Evolutionary conservation across 805 yeast species (phyloP).

Genomic region (Peterozyma xylosa): DNA sequence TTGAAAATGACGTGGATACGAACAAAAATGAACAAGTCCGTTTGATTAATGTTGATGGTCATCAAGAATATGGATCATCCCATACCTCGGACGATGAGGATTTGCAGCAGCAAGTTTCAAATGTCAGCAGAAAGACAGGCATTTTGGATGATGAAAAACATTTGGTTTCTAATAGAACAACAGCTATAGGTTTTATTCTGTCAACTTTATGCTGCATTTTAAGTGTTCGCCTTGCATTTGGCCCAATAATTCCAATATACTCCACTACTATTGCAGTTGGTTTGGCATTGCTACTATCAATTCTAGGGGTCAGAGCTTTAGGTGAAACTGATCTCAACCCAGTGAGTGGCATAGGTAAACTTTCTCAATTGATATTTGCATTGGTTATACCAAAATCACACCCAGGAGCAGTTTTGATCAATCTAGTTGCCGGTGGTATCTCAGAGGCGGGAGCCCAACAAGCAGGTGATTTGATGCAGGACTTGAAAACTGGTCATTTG

Average conservation of each 20-base stretch:
- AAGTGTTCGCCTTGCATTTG: conserved; percentile 63
- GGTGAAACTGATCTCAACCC: conserved; percentile 98
- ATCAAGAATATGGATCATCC: background rate
- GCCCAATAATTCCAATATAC: conserved; percentile 60
- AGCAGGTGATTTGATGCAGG: conserved; percentile 98
- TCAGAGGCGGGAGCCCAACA: conserved; percentile 99
- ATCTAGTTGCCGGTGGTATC: conserved; percentile 90
- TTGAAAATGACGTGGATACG: background rate
- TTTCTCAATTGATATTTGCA: conserved; percentile 86
- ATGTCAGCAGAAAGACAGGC: conserved; percentile 13
- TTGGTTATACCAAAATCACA: conserved; percentile 63
- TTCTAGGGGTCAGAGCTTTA: conserved; percentile 85
- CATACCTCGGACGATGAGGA: conserved; percentile 6
- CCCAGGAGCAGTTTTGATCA: conserved; percentile 78
- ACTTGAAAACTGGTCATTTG: conserved; percentile 87
- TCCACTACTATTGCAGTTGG: conserved; percentile 62
- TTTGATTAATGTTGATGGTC: background rate
- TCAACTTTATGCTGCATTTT: conserved; percentile 65
- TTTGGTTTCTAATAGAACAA: conserved; percentile 42
- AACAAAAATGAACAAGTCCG: background rate
- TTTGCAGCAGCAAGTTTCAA: conserved; percentile 7
- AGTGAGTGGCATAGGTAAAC: conserved; percentile 92
- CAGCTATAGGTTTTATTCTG: conserved; percentile 50
- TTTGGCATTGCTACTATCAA: conserved; percentile 70
- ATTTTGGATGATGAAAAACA: conserved; percentile 33